Evolutionary conservation across 371 early-diverging fungal species (phyloP), one percentile per base, ranked within the genome.

Genomic region (Mortierella sp.): DNA sequence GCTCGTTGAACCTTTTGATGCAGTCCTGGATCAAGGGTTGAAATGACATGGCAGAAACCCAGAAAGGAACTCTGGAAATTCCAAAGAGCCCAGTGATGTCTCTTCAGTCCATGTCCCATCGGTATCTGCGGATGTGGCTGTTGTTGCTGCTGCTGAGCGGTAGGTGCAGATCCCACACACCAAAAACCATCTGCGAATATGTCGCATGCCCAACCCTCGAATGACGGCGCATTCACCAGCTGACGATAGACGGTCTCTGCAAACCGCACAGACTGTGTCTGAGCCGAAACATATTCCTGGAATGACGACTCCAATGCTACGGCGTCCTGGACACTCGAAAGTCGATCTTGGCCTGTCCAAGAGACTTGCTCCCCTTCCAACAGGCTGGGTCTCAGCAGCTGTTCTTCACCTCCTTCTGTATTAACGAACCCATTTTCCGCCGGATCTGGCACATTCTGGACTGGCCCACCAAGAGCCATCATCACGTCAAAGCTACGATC

Each of bases 1-100:
- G 42, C 50, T 34, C 57, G 47, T 6, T 42, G 64, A 0, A 70
- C 70, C 49, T 70, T 63, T 17, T 64, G 63, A 23, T 62, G 58
- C 17, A 70, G 42, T 30, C 70, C 50, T 6, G 59, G 27, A 39
- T 63, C 61, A n/a, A 70, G 21, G 4, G 39, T 46, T 9, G 70
- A 57, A 12, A 63, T 39, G 2, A 53, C 27, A 24, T 43, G 27
- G 30, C 58, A 53, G 31, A 37, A 70, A 15, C 54, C 59, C 19
- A 70, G 43, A 32, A 62, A 62, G 2, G 59, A 51, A n/a, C 58
- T 53, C 42, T 48, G 55, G 14, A 70, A 63, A 23, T 50, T 63
- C 70, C 63, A 70, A 8, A 70, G 27, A 0, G 51, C 48, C 58
- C 64, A 49, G 9, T 63, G 56, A 3, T 46, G 53, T 37, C 34